phyloP scores from a whole-genome alignment of 176 grass and related monocot species.

The Triticum dicoccoides region DNA sequence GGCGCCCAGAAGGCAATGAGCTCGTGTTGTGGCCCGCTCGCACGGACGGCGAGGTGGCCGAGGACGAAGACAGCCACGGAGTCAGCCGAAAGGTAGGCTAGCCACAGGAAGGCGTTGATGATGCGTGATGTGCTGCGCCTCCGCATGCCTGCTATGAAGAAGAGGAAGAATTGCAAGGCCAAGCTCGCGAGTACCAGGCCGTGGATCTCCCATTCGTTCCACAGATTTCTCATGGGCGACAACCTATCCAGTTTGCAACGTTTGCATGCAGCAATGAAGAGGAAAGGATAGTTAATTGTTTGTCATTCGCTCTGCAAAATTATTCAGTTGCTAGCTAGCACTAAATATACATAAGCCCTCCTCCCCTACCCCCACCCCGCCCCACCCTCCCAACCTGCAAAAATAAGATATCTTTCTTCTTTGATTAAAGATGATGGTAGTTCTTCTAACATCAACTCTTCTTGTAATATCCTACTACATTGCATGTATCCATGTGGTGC shows the following conservation, averaged over 20 bases:
- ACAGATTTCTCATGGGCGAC: background rate
- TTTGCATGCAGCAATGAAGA: background rate
- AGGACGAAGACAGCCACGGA: slow-evolving; percentile 22
- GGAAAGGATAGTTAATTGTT: background rate
- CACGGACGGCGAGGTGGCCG: background rate
- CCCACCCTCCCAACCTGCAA: no score
- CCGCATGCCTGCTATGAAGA: slow-evolving; percentile 12
- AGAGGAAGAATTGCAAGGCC: slow-evolving; percentile 16
- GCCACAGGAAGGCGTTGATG: background rate
- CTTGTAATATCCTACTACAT: no score
- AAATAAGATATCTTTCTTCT: no score
- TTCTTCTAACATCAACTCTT: no score
- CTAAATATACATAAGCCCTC: no score
- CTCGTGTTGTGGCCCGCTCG: background rate
- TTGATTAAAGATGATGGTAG: no score
- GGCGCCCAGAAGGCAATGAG: background rate
- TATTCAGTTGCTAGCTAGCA: background rate
- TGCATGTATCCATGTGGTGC: no score
- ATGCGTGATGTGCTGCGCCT: background rate
- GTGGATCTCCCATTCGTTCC: slow-evolving; percentile 16
- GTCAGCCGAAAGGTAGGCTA: background rate
- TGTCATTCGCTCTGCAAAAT: background rate
- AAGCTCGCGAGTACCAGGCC: background rate
- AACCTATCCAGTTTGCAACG: background rate
- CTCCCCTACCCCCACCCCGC: no score